phyloP scores from a whole-genome alignment of 495 filamentous ascomycete species.

The Xylaria sp. region DNA sequence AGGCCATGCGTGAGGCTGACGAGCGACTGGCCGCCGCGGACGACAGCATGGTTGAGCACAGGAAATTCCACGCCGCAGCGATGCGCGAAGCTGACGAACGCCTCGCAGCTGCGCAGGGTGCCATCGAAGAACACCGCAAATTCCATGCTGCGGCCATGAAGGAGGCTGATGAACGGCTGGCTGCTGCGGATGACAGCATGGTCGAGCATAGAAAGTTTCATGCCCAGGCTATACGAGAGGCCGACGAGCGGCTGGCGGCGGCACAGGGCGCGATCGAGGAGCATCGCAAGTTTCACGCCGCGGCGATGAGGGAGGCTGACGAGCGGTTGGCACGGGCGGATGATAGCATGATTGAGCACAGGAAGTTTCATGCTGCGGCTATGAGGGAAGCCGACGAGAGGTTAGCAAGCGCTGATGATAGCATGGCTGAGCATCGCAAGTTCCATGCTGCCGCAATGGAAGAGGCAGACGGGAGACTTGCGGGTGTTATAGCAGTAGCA shows the following conservation, averaged over 20 bases:
- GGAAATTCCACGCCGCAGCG: background rate
- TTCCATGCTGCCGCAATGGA: constrained; percentile 3
- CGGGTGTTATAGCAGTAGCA: background rate
- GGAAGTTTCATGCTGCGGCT: constrained; percentile 3
- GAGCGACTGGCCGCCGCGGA: background rate
- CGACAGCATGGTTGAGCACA: constrained; percentile 17
- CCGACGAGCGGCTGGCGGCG: constrained; percentile 1
- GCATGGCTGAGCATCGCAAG: constrained; percentile 19
- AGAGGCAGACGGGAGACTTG: constrained; percentile 5
- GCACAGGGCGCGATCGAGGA: background rate
- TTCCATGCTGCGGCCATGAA: constrained; percentile 14
- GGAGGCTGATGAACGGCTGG: constrained; percentile 17
- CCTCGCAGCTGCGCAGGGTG: background rate
- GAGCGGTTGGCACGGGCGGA: background rate
- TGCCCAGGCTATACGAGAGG: background rate
- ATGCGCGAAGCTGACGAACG: constrained; percentile 17
- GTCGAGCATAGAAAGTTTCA: constrained; percentile 15
- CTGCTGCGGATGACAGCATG: background rate
- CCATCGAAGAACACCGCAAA: constrained; percentile 7
- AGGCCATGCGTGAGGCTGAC: constrained; percentile 20
- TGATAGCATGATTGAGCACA: constrained; percentile 1
- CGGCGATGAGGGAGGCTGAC: constrained; percentile 1
- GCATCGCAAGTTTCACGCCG: background rate
- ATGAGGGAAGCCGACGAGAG: too few species aligned
- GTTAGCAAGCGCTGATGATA: constrained; percentile 8